These are phyloP conservation scores for Pleurozium schreberi DNA, from an alignment of 225 moss, liverwort and hornwort genomes.

Conservation along the genomic window DNA sequence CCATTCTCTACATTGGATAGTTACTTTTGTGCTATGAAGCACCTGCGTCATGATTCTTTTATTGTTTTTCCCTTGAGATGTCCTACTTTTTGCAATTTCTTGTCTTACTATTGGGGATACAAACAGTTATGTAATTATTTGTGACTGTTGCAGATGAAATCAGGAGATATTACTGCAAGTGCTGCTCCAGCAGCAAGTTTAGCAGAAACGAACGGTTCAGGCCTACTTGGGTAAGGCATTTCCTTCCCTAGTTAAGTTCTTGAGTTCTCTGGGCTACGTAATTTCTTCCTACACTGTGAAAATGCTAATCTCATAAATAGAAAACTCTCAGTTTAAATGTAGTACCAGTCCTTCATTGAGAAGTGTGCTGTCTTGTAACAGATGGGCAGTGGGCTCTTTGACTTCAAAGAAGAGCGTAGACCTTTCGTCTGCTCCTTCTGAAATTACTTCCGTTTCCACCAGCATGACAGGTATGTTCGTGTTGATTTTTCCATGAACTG, in stretches of 20 bases:
- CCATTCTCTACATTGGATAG: background rate
- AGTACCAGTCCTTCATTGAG: background rate
- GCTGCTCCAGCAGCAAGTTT: constrained; percentile 18
- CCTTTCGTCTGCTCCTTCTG: constrained; percentile 13
- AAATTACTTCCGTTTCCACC: constrained; percentile 24
- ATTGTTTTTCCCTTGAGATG: background rate
- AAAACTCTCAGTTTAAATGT: background rate
- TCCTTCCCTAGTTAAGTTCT: background rate
- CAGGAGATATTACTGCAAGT: constrained; percentile 33
- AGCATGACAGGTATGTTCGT: constrained; percentile 9
- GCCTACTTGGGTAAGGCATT: constrained; percentile 57
- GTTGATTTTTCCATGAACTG: background rate
- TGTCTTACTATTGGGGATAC: background rate
- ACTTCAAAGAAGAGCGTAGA: constrained; percentile 50
- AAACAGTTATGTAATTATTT: constrained; percentile 20
- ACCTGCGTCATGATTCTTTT: background rate
- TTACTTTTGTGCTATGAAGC: background rate
- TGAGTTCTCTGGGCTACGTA: background rate
- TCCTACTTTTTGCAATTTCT: background rate
- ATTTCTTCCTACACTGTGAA: background rate
- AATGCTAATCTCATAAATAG: background rate
- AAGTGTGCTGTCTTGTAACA: constrained; percentile 1
- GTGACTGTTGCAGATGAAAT: constrained; percentile 24
- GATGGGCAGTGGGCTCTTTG: constrained; percentile 80
- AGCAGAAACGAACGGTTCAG: constrained; percentile 33